Percentiles rank a stretch among this genome's conserved stretches.
These are phyloP conservation scores for Aspergillus sergii DNA, from an alignment of 2,329 filamentous ascomycete genomes.

Conservation along the genomic window DNA sequence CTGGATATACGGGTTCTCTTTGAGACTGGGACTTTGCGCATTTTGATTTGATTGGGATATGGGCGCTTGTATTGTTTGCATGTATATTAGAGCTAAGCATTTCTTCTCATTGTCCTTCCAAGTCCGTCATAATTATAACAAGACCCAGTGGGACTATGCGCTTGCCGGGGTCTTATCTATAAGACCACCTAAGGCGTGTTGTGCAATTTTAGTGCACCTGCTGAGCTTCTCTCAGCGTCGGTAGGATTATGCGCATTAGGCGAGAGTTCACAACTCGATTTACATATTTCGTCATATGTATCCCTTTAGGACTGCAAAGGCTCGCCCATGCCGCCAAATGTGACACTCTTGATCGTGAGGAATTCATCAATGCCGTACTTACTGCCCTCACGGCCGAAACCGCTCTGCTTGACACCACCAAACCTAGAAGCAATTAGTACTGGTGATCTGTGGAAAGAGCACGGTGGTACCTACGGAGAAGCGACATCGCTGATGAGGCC, in stretches of 20 bases:
- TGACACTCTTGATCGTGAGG: conserved; percentile 70
- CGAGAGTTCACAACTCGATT: neutral
- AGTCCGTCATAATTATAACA: neutral
- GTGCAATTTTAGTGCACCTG: neutral
- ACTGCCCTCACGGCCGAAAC: conserved; percentile 78
- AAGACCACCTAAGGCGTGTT: neutral
- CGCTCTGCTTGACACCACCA: conserved; percentile 80
- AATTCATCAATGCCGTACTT: conserved; percentile 79
- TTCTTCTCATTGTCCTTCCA: neutral
- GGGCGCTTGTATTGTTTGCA: conserved; percentile 12
- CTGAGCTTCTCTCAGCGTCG: neutral
- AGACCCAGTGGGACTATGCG: neutral
- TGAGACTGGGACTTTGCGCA: conserved; percentile 3
- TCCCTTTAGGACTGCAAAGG: conserved; percentile 53
- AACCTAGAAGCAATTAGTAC: conserved; percentile 53
- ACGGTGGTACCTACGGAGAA: conserved; percentile 43
- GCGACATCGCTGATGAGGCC: conserved; percentile 62
- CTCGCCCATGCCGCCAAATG: conserved; percentile 64
- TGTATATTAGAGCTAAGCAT: conserved; percentile 10
- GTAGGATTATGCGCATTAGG: neutral
- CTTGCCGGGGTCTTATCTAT: neutral
- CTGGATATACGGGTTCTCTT: conserved; percentile 5
- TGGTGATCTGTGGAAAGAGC: neutral
- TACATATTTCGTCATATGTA: neutral
- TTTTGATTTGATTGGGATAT: conserved; percentile 10